These are phyloP conservation scores for Rhodotorula sp. DNA, from an alignment of 1,284 basidiomycete genomes.

Conservation along the genomic window DNA sequence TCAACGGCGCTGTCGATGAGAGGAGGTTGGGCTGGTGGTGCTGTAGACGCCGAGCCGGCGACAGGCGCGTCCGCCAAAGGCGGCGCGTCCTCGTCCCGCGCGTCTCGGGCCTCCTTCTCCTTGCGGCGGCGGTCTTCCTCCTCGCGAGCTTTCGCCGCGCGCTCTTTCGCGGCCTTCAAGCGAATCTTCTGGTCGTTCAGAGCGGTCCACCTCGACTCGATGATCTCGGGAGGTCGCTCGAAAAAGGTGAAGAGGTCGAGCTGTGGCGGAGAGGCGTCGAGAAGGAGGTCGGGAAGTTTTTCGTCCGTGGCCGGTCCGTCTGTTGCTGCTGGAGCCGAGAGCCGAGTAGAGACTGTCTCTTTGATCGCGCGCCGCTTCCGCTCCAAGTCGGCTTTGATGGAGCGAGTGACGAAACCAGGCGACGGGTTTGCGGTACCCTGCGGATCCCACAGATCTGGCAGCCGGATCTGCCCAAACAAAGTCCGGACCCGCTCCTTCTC, in stretches of 20 bases:
- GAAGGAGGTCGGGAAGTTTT: neutral
- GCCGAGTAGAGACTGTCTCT: neutral
- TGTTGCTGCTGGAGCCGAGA: neutral
- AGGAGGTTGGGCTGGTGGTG: neutral
- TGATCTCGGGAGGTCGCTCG: neutral
- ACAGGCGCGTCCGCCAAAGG: neutral
- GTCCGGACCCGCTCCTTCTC: constrained; percentile 36
- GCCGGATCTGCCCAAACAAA: constrained; percentile 18
- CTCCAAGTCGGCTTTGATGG: constrained; percentile 21
- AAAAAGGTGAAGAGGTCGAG: constrained; percentile 28
- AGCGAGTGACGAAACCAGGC: constrained; percentile 8
- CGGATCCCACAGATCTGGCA: constrained; percentile 33
- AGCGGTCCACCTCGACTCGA: constrained; percentile 28
- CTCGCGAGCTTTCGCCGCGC: constrained; percentile 31
- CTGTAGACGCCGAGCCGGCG: neutral
- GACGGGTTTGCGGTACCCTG: constrained; percentile 15
- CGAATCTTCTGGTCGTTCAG: constrained; percentile 35
- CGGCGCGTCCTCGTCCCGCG: constrained; percentile 9
- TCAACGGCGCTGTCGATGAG: too few relatives aligned
- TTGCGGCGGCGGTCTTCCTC: constrained; percentile 30
- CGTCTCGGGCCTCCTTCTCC: constrained; percentile 30
- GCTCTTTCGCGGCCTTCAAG: constrained; percentile 30
- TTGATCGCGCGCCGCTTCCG: neutral
- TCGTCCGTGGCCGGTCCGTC: neutral
- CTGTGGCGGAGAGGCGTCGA: neutral